Base-by-base conservation (phyloP, 768 basidiomycete species). In the Obba rivulosa region DNA sequence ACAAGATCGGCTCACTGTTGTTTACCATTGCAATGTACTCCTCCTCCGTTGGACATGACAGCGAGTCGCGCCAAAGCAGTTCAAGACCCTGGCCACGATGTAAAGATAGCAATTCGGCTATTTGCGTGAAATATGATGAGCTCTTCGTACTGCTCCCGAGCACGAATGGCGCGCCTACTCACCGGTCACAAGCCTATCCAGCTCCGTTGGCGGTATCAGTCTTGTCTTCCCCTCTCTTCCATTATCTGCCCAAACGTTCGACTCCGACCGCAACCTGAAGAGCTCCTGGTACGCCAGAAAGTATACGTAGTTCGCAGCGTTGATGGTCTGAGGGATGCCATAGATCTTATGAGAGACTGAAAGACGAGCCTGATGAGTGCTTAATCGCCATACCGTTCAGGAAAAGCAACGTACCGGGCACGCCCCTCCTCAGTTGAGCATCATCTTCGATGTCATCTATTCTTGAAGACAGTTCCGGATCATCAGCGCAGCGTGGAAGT, bases 21-120 rank as follows among this genome's bases (percentile, higher is more conserved):
- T 93, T 92, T 25, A 98, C 95, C 95, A 99, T 99, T 3, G 76
- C 67, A 34, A 99, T 76, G 59, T 98, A 99, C 58, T 99, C 90
- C 51, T 92, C 87, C 63, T 99, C 95, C 0, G 87, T 88, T 4
- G 95, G 95, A 61, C 95, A 97, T 36, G 76, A 81, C 17, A 98
- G 66, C 4, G 85, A 86, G 60, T 98, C 95, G 45, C 95, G 74
- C 94, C 94, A 99, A 34, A 94, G 79, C 5, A 99, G 76, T 60
- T 98, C 95, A 8, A 95, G 75, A 0, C 95, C 95, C 64, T 98
- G 95, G 0, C 95, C 95, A 2, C 95, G 84, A 66, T 97, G 95
- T 1, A 98, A 74, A 41, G 60, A 57, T 20, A 62, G 54, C 17
- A 59, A 46, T 46, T 62, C 62, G 22, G 60, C 64, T 67, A 40